Evolutionary conservation across 108 stramenopile species (phyloP).

Genomic region (Hondaea fermentalgiana): DNA sequence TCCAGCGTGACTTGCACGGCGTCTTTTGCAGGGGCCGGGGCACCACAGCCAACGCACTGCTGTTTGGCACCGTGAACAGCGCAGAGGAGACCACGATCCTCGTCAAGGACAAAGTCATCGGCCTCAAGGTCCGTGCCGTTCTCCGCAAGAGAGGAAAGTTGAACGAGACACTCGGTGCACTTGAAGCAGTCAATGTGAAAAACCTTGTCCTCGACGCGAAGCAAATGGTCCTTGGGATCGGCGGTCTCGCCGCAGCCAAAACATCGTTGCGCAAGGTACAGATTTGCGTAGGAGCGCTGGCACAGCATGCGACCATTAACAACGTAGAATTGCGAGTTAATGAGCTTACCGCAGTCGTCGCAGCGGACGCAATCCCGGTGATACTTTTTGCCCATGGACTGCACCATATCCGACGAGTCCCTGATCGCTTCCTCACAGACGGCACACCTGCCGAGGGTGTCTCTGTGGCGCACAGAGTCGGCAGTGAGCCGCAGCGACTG

Average conservation of each 20-base stretch:
- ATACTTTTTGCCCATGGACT: neutral
- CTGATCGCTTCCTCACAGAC: neutral
- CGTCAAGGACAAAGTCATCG: neutral
- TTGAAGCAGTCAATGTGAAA: constrained; percentile 14
- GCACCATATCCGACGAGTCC: neutral
- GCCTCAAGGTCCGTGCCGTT: neutral
- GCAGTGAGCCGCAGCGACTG: neutral
- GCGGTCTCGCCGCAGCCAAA: neutral
- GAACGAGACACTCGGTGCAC: neutral
- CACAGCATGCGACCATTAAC: neutral
- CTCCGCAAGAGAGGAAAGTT: neutral
- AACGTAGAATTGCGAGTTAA: neutral
- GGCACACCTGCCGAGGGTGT: neutral
- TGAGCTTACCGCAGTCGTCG: neutral
- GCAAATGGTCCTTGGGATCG: neutral
- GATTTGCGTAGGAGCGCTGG: neutral
- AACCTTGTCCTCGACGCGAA: neutral
- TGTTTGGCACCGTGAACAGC: neutral
- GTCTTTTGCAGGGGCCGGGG: neutral
- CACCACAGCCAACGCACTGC: neutral
- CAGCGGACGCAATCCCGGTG: neutral
- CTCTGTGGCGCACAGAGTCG: neutral
- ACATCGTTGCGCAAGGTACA: neutral
- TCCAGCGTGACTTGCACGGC: neutral
- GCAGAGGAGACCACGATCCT: neutral